These are phyloP conservation scores for Brassica hybrid DNA, from an alignment of 441 rosid genomes.

Conservation along the genomic window DNA sequence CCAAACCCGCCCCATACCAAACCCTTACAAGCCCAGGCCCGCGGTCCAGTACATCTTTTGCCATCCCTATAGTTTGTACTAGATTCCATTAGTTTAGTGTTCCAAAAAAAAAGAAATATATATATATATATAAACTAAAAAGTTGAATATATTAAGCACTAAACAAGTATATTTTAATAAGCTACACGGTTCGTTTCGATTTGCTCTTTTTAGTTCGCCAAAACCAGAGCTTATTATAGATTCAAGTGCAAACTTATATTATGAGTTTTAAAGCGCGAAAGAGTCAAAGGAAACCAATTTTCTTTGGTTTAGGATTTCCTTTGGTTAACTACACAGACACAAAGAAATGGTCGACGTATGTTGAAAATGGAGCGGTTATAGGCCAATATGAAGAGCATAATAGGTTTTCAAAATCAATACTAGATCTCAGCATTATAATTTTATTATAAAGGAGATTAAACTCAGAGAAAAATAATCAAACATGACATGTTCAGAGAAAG, in stretches of 20 bases:
- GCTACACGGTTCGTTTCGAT: no score
- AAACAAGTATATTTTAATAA: no score
- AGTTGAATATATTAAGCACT: no score
- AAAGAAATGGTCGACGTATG: not conserved
- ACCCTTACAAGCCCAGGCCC: not conserved
- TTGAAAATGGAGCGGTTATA: not conserved
- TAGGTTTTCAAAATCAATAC: not conserved
- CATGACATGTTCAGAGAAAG: not conserved
- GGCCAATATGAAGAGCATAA: not conserved
- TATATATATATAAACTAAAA: no score
- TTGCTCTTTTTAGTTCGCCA: no score
- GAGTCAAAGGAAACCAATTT: no score
- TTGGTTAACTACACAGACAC: no score
- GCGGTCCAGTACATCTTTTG: not conserved
- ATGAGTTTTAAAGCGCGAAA: no score
- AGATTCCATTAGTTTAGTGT: slow-evolving; percentile 19
- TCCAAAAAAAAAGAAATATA: no score
- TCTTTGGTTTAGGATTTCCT: no score
- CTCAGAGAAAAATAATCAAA: not conserved
- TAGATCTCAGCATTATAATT: not conserved
- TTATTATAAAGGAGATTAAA: not conserved
- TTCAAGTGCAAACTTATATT: no score
- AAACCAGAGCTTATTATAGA: no score
- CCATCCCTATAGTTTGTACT: slow-evolving; percentile 6
- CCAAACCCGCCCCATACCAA: not conserved